Base-by-base conservation (phyloP, 768 basidiomycete species). In the Lepiota subincarnata region DNA sequence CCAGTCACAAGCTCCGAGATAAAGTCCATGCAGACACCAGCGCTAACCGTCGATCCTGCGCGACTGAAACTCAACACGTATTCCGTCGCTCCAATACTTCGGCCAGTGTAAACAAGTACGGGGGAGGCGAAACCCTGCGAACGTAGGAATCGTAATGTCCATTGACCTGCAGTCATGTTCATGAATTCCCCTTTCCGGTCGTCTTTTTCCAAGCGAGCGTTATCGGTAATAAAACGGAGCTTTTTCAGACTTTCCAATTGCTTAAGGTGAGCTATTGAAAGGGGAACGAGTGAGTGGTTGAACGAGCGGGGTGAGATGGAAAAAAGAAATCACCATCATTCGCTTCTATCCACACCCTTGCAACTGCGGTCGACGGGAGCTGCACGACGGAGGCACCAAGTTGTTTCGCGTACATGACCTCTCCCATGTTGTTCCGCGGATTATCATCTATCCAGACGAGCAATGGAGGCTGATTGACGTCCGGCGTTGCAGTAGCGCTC, bases 171-270 rank as follows among this genome's bases (percentile, higher is more conserved):
- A 2, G 61, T 28, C 16, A 62, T 28, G 47, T 64, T 66, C 34
- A 62, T 34, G 41, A 57, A 58, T 26, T 24, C 42, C 26, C 35
- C 50, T 8, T 24, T 26, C 5, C 24, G 12, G 7, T 19, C n/a
- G 6, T 42, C 45, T 6, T 38, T 26, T 48, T 68, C 67, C 24
- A 55, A 52, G 2, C 69, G 62, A 16, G 54, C 55, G 46, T 71
- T 68, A 19, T 69, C 68, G 3, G 67, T 63, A 41, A 71, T 68
- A 55, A 68, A 64, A 13, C 64, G 66, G 3, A 71, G 41, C 8
- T 46, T 48, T 31, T 55, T 45, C 1, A 56, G 41, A 4, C 54
- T 18, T 24, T 69, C 67, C 20, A 65, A 60, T 19, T 53, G 38
- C 6, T 58, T 59, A 12, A 70, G 53, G 46, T 65, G 60, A 7